Base-by-base conservation (phyloP, 2,329 filamentous ascomycete genomes). In the Cryphonectria parasitica region DNA sequence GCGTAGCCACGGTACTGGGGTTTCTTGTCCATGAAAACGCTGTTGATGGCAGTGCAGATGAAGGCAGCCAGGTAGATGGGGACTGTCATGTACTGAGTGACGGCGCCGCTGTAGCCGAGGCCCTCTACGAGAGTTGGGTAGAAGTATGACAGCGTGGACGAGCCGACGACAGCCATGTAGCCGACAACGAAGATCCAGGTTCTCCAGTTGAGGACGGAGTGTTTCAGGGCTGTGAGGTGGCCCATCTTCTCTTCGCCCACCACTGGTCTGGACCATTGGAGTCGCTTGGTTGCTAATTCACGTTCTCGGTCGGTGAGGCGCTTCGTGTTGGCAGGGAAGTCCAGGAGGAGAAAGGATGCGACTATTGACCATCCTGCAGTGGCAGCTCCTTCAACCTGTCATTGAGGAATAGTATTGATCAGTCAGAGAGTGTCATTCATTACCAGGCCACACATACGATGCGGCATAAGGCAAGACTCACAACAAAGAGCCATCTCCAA, bases 261-360 rank as follows among this genome's bases (percentile, higher is more conserved):
- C 1, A 84, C 83, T 77, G 92, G 89, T 72, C 89, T 80, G 75
- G 92, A 90, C 5, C 80, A 79, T 64, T 85, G 84, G 22, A 93
- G 80, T 1, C 91, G 84, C 3, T 85, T 82, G 31, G 91, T 79
- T 0, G 92, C 90, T 4, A 91, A 85, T 17, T 83, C 82, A 34
- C 89, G 86, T 73, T 93, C 90, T 19, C 83, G 81, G 1, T 84
- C 82, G 0, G 84, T 84, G 76, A 93, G 91, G 0, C 76, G 86
- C 11, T 71, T 74, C 22, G 89, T 89, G 68, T 88, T 84, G 69
- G 90, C 88, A 0, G 91, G 91, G 76, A 91, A 93, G 75, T 93
- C 90, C 73, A 90, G 86, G 1, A 93, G 88, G 77, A 89, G 83
- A 84, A 88, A 92, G 78, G 87, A 89, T 1, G 85, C 87, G 1